Base-by-base conservation (phyloP, 2,329 filamentous ascomycete genomes). In the Cytospora piceae region DNA sequence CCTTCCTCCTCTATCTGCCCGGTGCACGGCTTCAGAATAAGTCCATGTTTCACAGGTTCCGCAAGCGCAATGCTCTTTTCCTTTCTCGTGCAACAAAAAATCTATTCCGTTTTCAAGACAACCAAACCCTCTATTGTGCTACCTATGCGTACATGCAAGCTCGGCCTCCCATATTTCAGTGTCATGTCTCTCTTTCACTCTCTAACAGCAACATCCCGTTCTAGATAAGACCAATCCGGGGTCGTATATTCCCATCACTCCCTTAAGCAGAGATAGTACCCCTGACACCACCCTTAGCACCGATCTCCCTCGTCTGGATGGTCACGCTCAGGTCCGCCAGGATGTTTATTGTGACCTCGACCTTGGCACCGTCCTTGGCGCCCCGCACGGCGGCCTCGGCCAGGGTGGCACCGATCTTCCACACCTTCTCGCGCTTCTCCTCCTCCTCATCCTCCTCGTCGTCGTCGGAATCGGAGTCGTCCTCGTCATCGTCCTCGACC, bases 301-400 rank as follows among this genome's bases (percentile, higher is more conserved):
- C 94, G 58, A 97, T 90, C 77, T 96, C 93, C 70, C 94, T 85
- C 64, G 90, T 89, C 52, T 94, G 91, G 71, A 97, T 84, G 58
- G 90, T 92, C 68, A 97, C 85, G 70, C 84, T 84, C 64, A 97
- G 82, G 76, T 98, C 93, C 31, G 87, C 89, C 63, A 85, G 86
- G 70, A 98, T 90, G 77, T 94, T 96, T 74, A 98, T 87, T 76
- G 93, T 96, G 63, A 98, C 89, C 83, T 99, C 95, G 70, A 99
- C 88, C 83, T 97, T 97, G 73, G 87, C 87, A 66, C 88, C 90
- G 81, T 94, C 93, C 87, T 94, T 94, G 72, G 96, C 87, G 67
- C 85, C 92, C 78, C 87, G 90, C 76, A 99, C 81, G 37, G 90
- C 91, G 14, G 92, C 90, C 82, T 99, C 95, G 67, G 93, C 94